Evolutionary conservation across 75 land plant genomes (phyloP), one percentile per base, ranked within the genome.

Genomic region (Ceratopteris richardii): DNA sequence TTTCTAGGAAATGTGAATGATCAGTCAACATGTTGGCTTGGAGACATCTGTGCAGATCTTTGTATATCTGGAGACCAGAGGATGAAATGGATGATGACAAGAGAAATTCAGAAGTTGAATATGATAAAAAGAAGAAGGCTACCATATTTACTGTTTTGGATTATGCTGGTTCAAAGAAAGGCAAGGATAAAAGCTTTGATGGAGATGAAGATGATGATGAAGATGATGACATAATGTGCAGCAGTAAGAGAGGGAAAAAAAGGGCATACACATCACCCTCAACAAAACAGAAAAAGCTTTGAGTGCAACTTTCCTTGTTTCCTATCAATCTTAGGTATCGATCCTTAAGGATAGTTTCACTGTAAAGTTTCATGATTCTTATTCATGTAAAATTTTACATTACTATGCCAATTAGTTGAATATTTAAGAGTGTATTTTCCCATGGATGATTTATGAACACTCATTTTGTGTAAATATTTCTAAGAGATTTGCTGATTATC

Each of bases 51-150:
- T 72, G 7, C 70, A 87, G 97, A 66, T 87, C 92, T 52, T 52
- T 91, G 20, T 82, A 81, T 57, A 87, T 91, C 24, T 91, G 97
- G 97, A 78, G 74, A 66, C 92, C 93, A 2, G 79, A 75, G 66
- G 85, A 80, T 28, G 81, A 70, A 50, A 50, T 44, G 39, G 76
- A 78, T 20, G 21, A 55, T 31, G 75, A 43, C 14, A 51, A 54
- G 1, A 44, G 37, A 18, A 51, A 14, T 11, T 23, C 56, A 7
- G 54, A 76, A 40, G 53, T 44, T 19, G 33, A 44, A 9, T 58
- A 71, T 1, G 70, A 54, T 42, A 71, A 50, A 44, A 71, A 55
- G 50, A 54, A 19, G 1, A 84, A 40, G 54, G 54, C 81, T 14
- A 62, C 70, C 37, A 25, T 74, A 12, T 81, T 60, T 47, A 44